phyloP scores from a whole-genome alignment of 83 land plant species.

The Diphasiastrum complanatum region DNA sequence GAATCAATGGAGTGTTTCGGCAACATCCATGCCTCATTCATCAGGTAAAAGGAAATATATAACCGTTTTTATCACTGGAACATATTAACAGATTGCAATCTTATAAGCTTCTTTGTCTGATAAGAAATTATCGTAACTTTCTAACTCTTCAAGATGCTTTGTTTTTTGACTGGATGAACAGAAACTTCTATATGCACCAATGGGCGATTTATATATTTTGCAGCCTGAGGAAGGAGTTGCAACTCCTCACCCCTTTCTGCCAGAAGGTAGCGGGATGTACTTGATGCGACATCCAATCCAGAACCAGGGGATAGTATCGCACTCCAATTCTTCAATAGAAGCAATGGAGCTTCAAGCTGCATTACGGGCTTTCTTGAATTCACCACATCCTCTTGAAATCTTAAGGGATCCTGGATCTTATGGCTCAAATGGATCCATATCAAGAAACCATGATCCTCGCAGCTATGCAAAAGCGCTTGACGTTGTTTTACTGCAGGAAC shows the following conservation, averaged over 20 bases:
- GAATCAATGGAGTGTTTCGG: too few relatives aligned
- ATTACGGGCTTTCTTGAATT: conserved; percentile 43
- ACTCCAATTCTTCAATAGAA: neutral
- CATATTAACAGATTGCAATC: too few relatives aligned
- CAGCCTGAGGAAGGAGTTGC: conserved; percentile 62
- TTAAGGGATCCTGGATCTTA: conserved; percentile 64
- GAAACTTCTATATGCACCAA: conserved; percentile 66
- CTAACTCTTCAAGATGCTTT: too few relatives aligned
- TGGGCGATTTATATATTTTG: conserved; percentile 63
- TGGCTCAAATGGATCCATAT: conserved; percentile 52
- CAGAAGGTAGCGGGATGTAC: conserved; percentile 59
- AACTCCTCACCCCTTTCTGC: conserved; percentile 60
- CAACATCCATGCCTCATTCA: too few relatives aligned
- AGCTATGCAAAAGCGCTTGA: conserved; percentile 43
- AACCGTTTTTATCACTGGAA: too few relatives aligned
- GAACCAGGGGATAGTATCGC: conserved; percentile 5
- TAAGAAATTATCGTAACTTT: too few relatives aligned
- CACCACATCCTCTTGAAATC: conserved; percentile 77
- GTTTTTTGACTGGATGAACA: conserved; percentile 26
- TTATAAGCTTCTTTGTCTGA: too few relatives aligned
- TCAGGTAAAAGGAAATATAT: too few relatives aligned
- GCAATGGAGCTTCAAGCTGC: conserved; percentile 40
- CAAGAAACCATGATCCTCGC: conserved; percentile 65
- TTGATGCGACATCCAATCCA: conserved; percentile 18
- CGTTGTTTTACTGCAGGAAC: too few relatives aligned